These are phyloP conservation scores for Aquanectria penicillioides DNA, from an alignment of 2,329 filamentous ascomycete genomes.

Conservation along the genomic window DNA sequence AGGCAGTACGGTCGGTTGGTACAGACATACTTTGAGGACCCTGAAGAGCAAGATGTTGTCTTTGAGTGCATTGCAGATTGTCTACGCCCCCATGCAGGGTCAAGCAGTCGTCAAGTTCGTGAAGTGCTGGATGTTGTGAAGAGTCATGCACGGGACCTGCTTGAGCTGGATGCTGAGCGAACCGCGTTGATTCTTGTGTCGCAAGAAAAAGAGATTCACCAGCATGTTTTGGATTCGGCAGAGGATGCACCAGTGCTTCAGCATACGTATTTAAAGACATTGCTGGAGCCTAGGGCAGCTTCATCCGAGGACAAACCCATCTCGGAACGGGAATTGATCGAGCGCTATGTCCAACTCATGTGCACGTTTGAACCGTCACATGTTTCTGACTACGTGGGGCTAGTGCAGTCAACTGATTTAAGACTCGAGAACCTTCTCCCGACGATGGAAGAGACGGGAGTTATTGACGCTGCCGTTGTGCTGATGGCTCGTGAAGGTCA, in stretches of 20 bases:
- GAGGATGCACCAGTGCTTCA: constrained; percentile 71
- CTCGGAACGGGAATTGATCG: constrained; percentile 72
- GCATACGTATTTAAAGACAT: constrained; percentile 78
- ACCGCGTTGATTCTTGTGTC: constrained; percentile 73
- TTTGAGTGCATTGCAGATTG: constrained; percentile 85
- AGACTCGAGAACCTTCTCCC: constrained; percentile 83
- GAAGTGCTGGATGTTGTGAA: constrained; percentile 76
- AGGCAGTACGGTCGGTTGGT: constrained; percentile 83
- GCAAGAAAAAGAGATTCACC: constrained; percentile 72
- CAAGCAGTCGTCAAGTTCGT: constrained; percentile 75
- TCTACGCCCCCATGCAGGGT: constrained; percentile 69
- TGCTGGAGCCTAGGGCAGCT: constrained; percentile 72
- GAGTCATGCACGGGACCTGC: constrained; percentile 72
- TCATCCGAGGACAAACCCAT: constrained; percentile 44
- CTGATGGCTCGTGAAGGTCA: constrained; percentile 91
- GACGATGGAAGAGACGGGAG: constrained; percentile 87
- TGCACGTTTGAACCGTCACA: constrained; percentile 84
- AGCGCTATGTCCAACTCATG: constrained; percentile 90
- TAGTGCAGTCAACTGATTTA: constrained; percentile 80
- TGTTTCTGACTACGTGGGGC: constrained; percentile 85
- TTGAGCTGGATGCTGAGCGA: constrained; percentile 71
- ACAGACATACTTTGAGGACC: constrained; percentile 85
- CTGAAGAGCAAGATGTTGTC: constrained; percentile 76
- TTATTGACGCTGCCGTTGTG: constrained; percentile 91
- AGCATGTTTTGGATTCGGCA: constrained; percentile 70